These are phyloP conservation scores for Hanseniaspora singularis DNA, from an alignment of 805 yeast genomes.

Conservation along the genomic window DNA sequence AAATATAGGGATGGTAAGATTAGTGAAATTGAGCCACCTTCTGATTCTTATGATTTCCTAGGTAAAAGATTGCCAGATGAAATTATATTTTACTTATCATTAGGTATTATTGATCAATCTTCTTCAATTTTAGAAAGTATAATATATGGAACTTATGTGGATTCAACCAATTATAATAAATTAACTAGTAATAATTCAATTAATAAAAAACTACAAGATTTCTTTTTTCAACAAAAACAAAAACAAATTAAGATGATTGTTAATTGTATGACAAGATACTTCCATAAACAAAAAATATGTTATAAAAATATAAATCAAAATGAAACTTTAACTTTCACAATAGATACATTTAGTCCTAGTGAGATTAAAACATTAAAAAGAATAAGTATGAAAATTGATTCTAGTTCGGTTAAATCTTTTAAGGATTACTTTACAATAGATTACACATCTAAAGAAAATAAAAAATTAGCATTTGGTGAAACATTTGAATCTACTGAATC, in stretches of 20 bases:
- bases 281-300: constrained; percentile 8
- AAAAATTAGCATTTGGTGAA: background rate
- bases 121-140: constrained; percentile 3
- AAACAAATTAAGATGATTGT: constrained; percentile 7
- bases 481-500: constrained; percentile 2
- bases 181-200: background rate
- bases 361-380: constrained; percentile 1
- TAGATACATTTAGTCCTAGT: background rate
- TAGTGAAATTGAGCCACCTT: constrained; percentile 3
- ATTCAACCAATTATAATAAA: background rate
- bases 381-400: background rate
- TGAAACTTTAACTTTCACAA: background rate
- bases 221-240: background rate
- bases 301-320: background rate
- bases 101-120: constrained; percentile 45
- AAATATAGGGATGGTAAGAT: background rate
- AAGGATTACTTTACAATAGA: constrained; percentile 1
- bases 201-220: background rate
- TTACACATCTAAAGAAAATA: background rate
- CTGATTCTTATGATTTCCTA: constrained; percentile 64
- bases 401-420: background rate
- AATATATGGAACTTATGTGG: constrained; percentile 7
- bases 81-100: constrained; percentile 63
- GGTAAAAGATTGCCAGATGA: constrained; percentile 83
- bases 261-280: constrained; percentile 12